Evolutionary conservation across 768 basidiomycete genomes (phyloP).

Genomic region (Xanthoconium purpureum): DNA sequence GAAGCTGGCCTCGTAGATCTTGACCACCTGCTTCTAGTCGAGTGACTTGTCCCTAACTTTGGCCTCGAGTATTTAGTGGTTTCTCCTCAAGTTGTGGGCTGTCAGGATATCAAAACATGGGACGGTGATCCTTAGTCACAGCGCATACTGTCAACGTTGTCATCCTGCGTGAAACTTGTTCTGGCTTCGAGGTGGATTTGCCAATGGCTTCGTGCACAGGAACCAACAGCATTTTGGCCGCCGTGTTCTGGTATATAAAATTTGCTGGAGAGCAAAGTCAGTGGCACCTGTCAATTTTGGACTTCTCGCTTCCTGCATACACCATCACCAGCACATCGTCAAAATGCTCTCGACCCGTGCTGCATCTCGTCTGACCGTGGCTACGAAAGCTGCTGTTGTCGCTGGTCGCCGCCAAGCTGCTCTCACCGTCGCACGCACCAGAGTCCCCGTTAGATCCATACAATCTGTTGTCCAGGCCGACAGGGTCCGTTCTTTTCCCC

Average conservation of each 20-base stretch:
- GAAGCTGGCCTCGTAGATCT: no score
- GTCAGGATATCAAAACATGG: no score
- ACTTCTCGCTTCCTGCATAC: background rate
- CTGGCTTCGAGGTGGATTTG: slow-evolving; percentile 5
- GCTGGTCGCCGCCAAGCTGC: slow-evolving; percentile 42
- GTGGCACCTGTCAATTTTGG: background rate
- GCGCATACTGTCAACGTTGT: background rate
- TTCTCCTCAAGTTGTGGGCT: no score
- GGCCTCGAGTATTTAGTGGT: no score
- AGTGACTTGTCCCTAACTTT: no score
- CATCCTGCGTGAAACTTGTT: background rate
- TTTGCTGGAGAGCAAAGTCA: background rate
- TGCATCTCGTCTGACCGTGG: slow-evolving; percentile 30
- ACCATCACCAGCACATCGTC: slow-evolving; percentile 1
- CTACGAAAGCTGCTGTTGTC: slow-evolving; percentile 46
- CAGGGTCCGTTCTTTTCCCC: slow-evolving; percentile 45
- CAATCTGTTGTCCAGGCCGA: slow-evolving; percentile 73
- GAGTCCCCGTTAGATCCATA: slow-evolving; percentile 40
- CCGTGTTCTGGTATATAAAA: background rate
- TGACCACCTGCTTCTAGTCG: no score
- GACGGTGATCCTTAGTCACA: no score
- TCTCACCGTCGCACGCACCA: slow-evolving; percentile 39
- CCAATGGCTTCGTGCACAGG: slow-evolving; percentile 8
- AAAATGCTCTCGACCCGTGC: slow-evolving; percentile 33
- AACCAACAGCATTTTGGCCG: slow-evolving; percentile 21